Evolutionary conservation across 2,329 filamentous ascomycete genomes (phyloP).

Genomic region (Verticillium alfalfae): DNA sequence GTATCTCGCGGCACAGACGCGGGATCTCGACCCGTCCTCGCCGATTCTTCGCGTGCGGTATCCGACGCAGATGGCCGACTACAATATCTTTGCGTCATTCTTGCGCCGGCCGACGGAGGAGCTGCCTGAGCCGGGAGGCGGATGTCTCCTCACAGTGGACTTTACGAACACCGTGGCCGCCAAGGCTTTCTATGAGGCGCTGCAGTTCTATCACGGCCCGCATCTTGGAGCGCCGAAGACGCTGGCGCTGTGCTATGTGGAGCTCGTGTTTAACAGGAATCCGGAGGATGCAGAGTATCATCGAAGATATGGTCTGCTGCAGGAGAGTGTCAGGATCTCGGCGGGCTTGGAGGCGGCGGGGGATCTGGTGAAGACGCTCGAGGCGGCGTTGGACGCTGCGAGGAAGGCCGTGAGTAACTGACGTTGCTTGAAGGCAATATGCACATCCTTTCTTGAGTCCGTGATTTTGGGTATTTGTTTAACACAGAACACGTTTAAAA

Average conservation of each 20-base stretch:
- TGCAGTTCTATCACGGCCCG: slow-evolving; percentile 44
- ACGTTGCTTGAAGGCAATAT: neutral
- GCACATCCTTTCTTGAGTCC: too few species aligned
- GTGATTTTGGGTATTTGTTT: too few species aligned
- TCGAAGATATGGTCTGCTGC: slow-evolving; percentile 27
- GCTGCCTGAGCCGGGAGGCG: slow-evolving; percentile 44
- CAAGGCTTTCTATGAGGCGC: slow-evolving; percentile 41
- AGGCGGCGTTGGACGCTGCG: slow-evolving; percentile 21
- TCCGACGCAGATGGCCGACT: slow-evolving; percentile 30
- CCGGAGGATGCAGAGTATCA: slow-evolving; percentile 29
- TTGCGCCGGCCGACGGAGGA: slow-evolving; percentile 32
- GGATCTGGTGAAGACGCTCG: slow-evolving; percentile 22
- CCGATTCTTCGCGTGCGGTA: slow-evolving; percentile 37
- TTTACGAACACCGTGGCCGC: slow-evolving; percentile 35
- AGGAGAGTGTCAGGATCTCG: slow-evolving; percentile 38
- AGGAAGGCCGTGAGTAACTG: neutral
- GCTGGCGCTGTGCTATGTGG: slow-evolving; percentile 41
- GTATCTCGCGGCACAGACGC: slow-evolving; percentile 23
- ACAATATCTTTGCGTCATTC: slow-evolving; percentile 29
- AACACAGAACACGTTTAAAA: too few species aligned
- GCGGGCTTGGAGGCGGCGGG: slow-evolving; percentile 39
- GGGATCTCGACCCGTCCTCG: slow-evolving; percentile 20
- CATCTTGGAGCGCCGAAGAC: slow-evolving; percentile 49
- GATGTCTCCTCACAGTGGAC: slow-evolving; percentile 48
- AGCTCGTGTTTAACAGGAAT: slow-evolving; percentile 33